These are phyloP conservation scores for Penicillium macrosclerotiorum DNA, from an alignment of 495 filamentous ascomycete species.

Conservation along the genomic window DNA sequence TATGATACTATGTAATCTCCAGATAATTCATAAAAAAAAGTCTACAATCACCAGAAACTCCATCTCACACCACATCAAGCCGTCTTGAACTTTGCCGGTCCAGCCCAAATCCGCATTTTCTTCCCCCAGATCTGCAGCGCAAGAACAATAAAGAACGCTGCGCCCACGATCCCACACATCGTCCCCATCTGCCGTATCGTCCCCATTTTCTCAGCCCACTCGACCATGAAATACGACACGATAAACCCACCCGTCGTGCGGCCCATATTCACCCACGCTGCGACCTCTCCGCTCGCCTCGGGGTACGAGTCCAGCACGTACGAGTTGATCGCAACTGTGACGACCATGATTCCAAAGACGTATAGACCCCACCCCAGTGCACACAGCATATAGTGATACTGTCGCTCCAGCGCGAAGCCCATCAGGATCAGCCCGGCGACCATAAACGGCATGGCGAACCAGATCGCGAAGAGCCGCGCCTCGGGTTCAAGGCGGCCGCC, in stretches of 20 bases:
- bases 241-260: constrained; percentile 49
- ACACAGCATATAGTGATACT: constrained; percentile 54
- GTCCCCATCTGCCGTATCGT: constrained; percentile 45
- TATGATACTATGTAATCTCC: too few relatives aligned
- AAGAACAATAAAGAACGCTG: constrained; percentile 39
- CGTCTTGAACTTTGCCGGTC: neutral
- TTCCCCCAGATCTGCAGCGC: constrained; percentile 44
- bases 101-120: constrained; percentile 7
- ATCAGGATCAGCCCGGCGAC: constrained; percentile 48
- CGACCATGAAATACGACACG: constrained; percentile 49
- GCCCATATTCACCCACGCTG: constrained; percentile 49
- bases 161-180: constrained; percentile 44
- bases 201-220: constrained; percentile 29
- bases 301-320: constrained; percentile 62
- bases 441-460: neutral
- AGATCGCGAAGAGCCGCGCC: constrained; percentile 43
- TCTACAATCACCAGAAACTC: too few relatives aligned
- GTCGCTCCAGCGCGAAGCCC: constrained; percentile 52
- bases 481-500: constrained; percentile 58
- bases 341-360: constrained; percentile 57
- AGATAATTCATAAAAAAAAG: too few relatives aligned
- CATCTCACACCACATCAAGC: too few relatives aligned
- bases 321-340: constrained; percentile 57
- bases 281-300: constrained; percentile 56
- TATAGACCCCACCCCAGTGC: neutral